Evolutionary conservation across 805 yeast species (phyloP).

Genomic region (Wickerhamomyces strasburgensis): DNA sequence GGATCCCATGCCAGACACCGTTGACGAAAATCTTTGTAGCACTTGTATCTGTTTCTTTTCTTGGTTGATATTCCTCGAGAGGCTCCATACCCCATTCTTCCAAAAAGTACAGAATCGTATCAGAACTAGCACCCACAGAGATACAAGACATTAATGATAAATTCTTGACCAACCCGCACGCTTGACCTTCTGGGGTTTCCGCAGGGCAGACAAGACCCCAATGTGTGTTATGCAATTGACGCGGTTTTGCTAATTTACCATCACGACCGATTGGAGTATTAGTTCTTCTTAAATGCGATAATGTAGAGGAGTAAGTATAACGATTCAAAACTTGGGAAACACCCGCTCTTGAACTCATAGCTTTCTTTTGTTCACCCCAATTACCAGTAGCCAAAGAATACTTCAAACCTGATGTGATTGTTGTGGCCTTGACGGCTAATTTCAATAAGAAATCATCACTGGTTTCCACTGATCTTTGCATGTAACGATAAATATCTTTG

Average conservation of each 20-base stretch:
- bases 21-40: slow-evolving; percentile 94
- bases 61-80: slow-evolving; percentile 90
- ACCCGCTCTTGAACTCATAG: slow-evolving; percentile 98
- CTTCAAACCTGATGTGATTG: slow-evolving; percentile 95
- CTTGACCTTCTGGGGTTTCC: slow-evolving; percentile 99
- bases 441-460: slow-evolving; percentile 96
- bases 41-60: slow-evolving; percentile 84
- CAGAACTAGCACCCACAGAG: slow-evolving; percentile 96
- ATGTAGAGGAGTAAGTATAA: slow-evolving; percentile 96
- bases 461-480: slow-evolving; percentile 98
- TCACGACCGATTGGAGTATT: slow-evolving; percentile 99
- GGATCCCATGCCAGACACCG: slow-evolving; percentile 99
- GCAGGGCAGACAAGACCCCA: slow-evolving; percentile 99
- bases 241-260: slow-evolving; percentile 97
- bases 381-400: slow-evolving; percentile 99
- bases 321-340: slow-evolving; percentile 97
- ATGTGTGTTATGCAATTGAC: slow-evolving; percentile 98
- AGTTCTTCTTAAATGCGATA: slow-evolving; percentile 97
- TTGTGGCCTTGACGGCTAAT: slow-evolving; percentile 93
- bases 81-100: slow-evolving; percentile 99
- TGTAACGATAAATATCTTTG: slow-evolving; percentile 93
- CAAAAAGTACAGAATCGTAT: slow-evolving; percentile 85
- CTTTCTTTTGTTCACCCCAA: slow-evolving; percentile 99
- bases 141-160: slow-evolving; percentile 95
- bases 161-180: slow-evolving; percentile 98